Conservation (phyloP, 75 land plant genomes). For the Picea sitchensis region DNA sequence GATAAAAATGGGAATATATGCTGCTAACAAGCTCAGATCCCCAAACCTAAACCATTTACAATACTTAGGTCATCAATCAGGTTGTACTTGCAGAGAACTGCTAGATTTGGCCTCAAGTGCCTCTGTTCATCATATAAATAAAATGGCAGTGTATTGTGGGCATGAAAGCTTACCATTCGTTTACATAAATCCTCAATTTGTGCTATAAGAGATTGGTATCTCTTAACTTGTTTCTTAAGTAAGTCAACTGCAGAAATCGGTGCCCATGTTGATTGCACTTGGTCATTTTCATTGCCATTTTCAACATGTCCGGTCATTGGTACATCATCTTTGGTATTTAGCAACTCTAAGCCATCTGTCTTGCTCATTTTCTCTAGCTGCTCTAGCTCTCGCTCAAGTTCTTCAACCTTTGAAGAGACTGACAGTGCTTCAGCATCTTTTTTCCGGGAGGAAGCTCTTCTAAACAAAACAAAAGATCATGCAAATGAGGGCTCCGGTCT, state of each 20-base stretch:
- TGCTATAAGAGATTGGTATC: slow-evolving; percentile 58
- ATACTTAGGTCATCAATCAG: not conserved
- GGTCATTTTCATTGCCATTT: slow-evolving; percentile 15
- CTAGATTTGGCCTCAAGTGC: not conserved
- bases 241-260: slow-evolving; percentile 29
- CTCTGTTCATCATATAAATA: not conserved
- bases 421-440: slow-evolving; percentile 64
- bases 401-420: slow-evolving; percentile 62
- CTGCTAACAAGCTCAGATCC: not conserved
- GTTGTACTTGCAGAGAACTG: not conserved
- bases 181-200: slow-evolving; percentile 60
- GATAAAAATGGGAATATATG: not conserved
- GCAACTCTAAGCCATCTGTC: slow-evolving; percentile 9
- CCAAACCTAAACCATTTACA: not conserved
- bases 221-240: slow-evolving; percentile 57
- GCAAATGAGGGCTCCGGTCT: not conserved
- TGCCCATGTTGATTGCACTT: slow-evolving; percentile 11
- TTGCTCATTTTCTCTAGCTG: slow-evolving; percentile 53
- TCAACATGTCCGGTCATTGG: not conserved
- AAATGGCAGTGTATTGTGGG: not conserved
- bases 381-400: slow-evolving; percentile 52
- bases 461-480: not conserved
- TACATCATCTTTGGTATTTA: not conserved
- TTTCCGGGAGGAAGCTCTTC: slow-evolving; percentile 24
- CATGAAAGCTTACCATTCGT: slow-evolving; percentile 44